Conservation (phyloP, 2,329 filamentous ascomycete species). For the Alternaria burnsii region DNA sequence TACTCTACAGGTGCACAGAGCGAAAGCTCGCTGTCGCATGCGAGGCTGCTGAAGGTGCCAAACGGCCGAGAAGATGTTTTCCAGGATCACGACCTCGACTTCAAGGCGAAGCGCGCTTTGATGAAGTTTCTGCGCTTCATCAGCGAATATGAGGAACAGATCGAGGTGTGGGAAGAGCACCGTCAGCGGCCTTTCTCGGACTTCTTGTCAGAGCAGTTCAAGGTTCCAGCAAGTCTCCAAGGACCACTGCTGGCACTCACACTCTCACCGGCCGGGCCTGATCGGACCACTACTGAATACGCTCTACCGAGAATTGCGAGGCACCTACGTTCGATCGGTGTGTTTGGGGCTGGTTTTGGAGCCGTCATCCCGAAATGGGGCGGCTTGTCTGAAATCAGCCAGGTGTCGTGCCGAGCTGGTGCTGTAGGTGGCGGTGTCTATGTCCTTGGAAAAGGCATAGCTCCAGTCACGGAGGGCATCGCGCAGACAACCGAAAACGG, state of each 20-base stretch:
- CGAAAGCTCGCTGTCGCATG: constrained; percentile 10
- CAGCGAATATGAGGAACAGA: constrained; percentile 71
- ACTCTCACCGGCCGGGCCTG: constrained; percentile 68
- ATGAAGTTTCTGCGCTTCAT: constrained; percentile 97
- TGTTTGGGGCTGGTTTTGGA: constrained; percentile 88
- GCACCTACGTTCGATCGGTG: constrained; percentile 85
- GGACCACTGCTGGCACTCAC: constrained; percentile 75
- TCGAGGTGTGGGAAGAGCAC: constrained; percentile 66
- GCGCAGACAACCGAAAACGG: constrained; percentile 17
- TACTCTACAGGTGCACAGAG: constrained; percentile 54
- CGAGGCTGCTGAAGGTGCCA: constrained; percentile 74
- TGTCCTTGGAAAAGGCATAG: constrained; percentile 77
- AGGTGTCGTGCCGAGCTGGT: constrained; percentile 88
- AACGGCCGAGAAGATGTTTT: constrained; percentile 94
- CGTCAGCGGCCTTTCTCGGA: constrained; percentile 64
- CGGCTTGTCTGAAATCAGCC: constrained; percentile 84
- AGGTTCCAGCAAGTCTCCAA: constrained; percentile 69
- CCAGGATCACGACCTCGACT: constrained; percentile 75
- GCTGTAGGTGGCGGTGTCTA: constrained; percentile 93
- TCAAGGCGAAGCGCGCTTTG: constrained; percentile 81
- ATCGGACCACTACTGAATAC: constrained; percentile 68
- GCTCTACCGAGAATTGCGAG: constrained; percentile 78
- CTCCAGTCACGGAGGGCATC: constrained; percentile 19
- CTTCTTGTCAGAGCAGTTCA: constrained; percentile 66
- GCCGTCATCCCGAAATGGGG: constrained; percentile 94